Base-by-base conservation (phyloP, 352 stramenopile genomes). In the Globisporangium radiosum region DNA sequence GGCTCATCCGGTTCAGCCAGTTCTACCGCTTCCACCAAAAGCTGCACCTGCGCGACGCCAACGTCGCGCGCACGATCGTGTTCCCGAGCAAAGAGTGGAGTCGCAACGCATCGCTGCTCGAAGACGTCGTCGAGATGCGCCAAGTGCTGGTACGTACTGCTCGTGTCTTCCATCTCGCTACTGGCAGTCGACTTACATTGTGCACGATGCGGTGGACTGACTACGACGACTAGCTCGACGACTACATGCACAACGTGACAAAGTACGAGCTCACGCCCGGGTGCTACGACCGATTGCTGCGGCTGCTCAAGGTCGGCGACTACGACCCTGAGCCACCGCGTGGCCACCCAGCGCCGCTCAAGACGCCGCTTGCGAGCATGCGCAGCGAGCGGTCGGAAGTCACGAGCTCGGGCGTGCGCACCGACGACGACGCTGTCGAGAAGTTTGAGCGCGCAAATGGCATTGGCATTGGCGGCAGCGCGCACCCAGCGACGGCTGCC, bases 241-340 rank as follows among this genome's bases (percentile, higher is more conserved):
- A 92, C 52, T 90, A 73, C 55, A 90, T 92, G 75, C 71, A 78
- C 37, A 69, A 83, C 42, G 59, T 88, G 39, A 75, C 59, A 43
- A 62, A 54, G 11, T 66, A 62, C 25, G 64, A 83, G 15, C 57
- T 92, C 54, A 75, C 76, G 11, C 54, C 68, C 11, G 49, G 57
- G 8, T 79, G 64, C 37, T 69, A 85, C 11, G 64, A 87, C 44
- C 59, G 59, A n/a, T 60, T 92, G 4, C 50, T 83, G 51, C 75
- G 83, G 52, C 51, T 92, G 45, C 66, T 92, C 52, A 71, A 82
- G 51, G 71, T 90, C 36, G 80, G 74, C 14, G 64, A 83, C 17
- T 85, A 75, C 50, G 75, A 78, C 15, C 68, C 75, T 25, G 69
- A 65, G 43, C 42, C 58, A 48, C 53, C 66, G 7, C 63, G 67